Evolutionary conservation across 305 asterid species (phyloP).

Genomic region (Fraxinus baroniana): DNA sequence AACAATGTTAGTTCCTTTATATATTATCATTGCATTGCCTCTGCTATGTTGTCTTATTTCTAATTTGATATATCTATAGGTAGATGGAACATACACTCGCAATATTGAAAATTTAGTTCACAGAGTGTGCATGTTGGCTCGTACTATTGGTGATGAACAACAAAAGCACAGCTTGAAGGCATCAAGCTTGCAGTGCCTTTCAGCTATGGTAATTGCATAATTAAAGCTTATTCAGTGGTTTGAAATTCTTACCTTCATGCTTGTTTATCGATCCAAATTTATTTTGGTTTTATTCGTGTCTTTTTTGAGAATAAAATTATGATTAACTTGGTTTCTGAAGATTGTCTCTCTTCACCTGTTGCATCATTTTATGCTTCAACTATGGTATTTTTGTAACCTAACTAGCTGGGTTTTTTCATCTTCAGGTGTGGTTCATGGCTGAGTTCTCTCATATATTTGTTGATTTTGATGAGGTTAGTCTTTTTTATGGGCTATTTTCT

Average conservation of each 20-base stretch:
- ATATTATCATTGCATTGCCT: not conserved
- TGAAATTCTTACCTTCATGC: not conserved
- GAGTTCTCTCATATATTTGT: constrained; percentile 77
- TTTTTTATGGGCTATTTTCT: constrained; percentile 9
- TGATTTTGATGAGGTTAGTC: constrained; percentile 75
- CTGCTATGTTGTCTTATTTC: constrained; percentile 14
- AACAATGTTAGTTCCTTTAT: not conserved
- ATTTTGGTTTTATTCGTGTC: not conserved
- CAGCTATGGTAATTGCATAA: constrained; percentile 75
- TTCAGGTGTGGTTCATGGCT: constrained; percentile 96
- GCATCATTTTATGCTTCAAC: not conserved
- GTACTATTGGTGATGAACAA: constrained; percentile 54
- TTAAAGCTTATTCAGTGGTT: not conserved
- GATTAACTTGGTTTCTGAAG: constrained; percentile 1
- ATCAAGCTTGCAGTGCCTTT: constrained; percentile 85
- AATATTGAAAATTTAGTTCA: constrained; percentile 70
- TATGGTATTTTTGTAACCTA: not conserved
- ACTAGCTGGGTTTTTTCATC: constrained; percentile 23
- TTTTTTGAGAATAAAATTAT: not conserved
- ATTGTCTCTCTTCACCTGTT: not conserved
- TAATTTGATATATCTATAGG: constrained; percentile 44
- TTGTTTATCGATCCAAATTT: not conserved
- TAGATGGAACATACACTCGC: constrained; percentile 74
- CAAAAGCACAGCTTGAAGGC: constrained; percentile 65
- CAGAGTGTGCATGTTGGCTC: constrained; percentile 67